Percentiles rank a stretch among this genome's conserved stretches.
These are phyloP conservation scores for Aspergillus pseudoviridinutans DNA, from an alignment of 2,329 filamentous ascomycete genomes.

Conservation along the genomic window DNA sequence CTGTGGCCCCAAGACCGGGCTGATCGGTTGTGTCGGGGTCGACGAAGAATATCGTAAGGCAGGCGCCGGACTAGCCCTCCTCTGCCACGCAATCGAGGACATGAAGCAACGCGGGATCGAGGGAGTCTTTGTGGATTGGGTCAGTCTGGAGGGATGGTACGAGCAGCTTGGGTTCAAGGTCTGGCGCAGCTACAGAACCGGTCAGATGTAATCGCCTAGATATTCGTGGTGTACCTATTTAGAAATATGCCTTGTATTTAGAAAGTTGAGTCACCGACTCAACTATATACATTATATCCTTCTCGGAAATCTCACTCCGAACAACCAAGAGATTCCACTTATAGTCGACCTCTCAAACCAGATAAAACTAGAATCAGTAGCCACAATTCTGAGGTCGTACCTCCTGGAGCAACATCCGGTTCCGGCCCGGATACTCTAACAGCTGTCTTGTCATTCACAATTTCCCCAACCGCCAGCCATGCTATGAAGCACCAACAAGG, in stretches of 20 bases:
- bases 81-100: constrained; percentile 42
- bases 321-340: neutral
- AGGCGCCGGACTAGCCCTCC: constrained; percentile 41
- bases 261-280: neutral
- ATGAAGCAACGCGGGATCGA: constrained; percentile 41
- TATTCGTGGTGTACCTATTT: neutral
- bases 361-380: neutral
- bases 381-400: neutral
- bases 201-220: constrained; percentile 13
- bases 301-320: neutral
- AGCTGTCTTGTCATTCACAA: neutral
- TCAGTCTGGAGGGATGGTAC: constrained; percentile 42
- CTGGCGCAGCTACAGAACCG: constrained; percentile 38
- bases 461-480: neutral
- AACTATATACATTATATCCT: no score
- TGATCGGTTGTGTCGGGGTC: constrained; percentile 46
- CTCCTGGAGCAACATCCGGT: neutral
- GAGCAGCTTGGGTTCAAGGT: constrained; percentile 41
- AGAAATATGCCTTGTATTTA: neutral
- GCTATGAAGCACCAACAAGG: neutral
- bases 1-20: constrained; percentile 38
- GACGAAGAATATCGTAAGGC: constrained; percentile 34
- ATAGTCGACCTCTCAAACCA: neutral
- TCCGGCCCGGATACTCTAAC: neutral
- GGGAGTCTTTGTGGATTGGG: constrained; percentile 45